Base-by-base conservation (phyloP, 2,329 filamentous ascomycete species). In the Nemania serpens region DNA sequence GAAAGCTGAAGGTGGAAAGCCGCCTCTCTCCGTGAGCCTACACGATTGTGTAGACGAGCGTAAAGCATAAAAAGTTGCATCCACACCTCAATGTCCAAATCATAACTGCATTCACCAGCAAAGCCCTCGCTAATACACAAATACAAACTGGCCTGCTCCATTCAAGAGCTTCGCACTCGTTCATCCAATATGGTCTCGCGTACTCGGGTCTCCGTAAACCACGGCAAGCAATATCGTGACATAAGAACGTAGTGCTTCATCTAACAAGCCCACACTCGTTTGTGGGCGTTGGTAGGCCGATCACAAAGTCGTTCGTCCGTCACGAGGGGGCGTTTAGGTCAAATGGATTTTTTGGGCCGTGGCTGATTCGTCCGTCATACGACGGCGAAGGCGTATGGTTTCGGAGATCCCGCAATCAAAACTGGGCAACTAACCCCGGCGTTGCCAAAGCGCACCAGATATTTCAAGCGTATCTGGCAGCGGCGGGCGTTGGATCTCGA, bases 401-500 rank as follows among this genome's bases (percentile, higher is more conserved):
- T 45, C 48, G 15, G 43, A 58, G 37, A 60, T 46, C 11, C 59
- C 57, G 36, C 61, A 65, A 39, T 53, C 41, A n/a, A 64, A 41
- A 11, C 34, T 12, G 25, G 59, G 58, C 48, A 47, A 52, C 66
- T 71, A 73, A 29, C 66, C 63, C 45, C 72, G 61, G 36, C 72
- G 67, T 39, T 67, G 62, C 18, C 63, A 65, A 37, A 74, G 58
- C 1, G 66, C 68, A 5, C 72, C 72, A 2, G 68, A 58, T 50
- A 74, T 73, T 39, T 59, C 69, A 1, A 74, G 52, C 12, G 62
- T 55, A 62, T 68, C 68, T 7, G 69, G 65, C 2, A 77, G 50
- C 0, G 71, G 65, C 0, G 80, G 79, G 39, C 84, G 75, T 29
- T 79, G 72, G 45, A 87, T 81, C 63, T 87, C 84, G 66, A 86